Evolutionary conservation across 2,329 filamentous ascomycete species (phyloP).

Genomic region (Ploettnerulaceae sp.): DNA sequence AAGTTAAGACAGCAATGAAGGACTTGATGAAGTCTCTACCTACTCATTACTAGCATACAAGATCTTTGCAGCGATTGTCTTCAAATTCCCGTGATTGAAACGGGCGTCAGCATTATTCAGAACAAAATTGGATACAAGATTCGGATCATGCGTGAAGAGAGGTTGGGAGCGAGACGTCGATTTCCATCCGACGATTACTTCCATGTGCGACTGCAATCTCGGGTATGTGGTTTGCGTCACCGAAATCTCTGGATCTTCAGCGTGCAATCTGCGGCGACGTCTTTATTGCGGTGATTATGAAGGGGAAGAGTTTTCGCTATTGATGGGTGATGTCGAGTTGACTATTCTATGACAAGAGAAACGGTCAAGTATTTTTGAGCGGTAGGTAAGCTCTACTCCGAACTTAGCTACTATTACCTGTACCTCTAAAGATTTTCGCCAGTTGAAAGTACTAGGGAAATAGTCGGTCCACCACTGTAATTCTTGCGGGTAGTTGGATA

Average conservation of each 20-base stretch:
- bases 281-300: constrained; percentile 70
- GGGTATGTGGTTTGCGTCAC: constrained; percentile 72
- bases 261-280: constrained; percentile 60
- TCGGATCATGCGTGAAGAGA: constrained; percentile 42
- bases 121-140: constrained; percentile 20
- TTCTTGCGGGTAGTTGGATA: constrained; percentile 69
- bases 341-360: neutral
- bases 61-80: constrained; percentile 43
- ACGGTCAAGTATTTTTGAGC: constrained; percentile 54
- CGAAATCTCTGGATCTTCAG: constrained; percentile 59
- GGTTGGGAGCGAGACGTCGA: constrained; percentile 54
- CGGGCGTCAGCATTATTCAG: constrained; percentile 31
- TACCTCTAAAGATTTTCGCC: constrained; percentile 61
- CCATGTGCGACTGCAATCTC: constrained; percentile 75
- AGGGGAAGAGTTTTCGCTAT: constrained; percentile 71
- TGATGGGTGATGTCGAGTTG: constrained; percentile 43
- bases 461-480: too few species aligned
- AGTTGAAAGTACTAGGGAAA: constrained; percentile 55
- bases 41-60: constrained; percentile 44
- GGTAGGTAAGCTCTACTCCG: constrained; percentile 62
- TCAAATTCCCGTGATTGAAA: constrained; percentile 54
- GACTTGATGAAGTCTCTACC: constrained; percentile 60
- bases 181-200: constrained; percentile 73
- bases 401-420: constrained; percentile 54
- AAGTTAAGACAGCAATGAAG: constrained; percentile 59